These are phyloP conservation scores for Leptographium flavum DNA, from an alignment of 2,329 filamentous ascomycete species.

Conservation along the genomic window DNA sequence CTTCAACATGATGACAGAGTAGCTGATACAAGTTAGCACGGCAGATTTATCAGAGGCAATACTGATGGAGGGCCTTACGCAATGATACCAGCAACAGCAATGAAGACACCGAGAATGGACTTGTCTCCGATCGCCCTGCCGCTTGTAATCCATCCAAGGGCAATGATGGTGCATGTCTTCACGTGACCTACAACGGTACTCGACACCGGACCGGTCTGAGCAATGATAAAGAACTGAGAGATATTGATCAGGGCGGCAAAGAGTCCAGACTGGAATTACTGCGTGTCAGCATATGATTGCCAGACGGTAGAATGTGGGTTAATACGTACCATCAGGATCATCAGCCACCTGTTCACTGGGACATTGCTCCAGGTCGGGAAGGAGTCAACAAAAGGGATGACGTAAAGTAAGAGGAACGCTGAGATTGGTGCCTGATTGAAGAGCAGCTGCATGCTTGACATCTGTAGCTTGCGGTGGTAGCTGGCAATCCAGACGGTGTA, in stretches of 20 bases:
- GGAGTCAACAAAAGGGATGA: conserved; percentile 50
- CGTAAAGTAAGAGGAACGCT: conserved; percentile 47
- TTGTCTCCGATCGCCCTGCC: conserved; percentile 41
- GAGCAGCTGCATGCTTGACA: conserved; percentile 55
- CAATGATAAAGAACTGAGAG: conserved; percentile 48
- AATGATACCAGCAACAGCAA: conserved; percentile 43
- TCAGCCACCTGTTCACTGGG: conserved; percentile 34
- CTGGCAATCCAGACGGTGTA: conserved; percentile 57
- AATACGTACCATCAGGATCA: conserved; percentile 41
- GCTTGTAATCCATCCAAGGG: conserved; percentile 43
- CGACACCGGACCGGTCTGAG: conserved; percentile 46
- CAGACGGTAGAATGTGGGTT: not conserved
- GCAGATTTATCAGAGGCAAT: too few species aligned
- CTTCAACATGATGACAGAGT: conserved; percentile 19
- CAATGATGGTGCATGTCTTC: conserved; percentile 53
- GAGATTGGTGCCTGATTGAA: conserved; percentile 54
- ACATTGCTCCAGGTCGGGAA: conserved; percentile 43
- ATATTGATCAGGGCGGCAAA: conserved; percentile 53
- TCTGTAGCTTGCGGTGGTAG: conserved; percentile 50
- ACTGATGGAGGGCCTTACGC: conserved; percentile 26
- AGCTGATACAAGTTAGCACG: conserved; percentile 11
- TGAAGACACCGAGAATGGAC: conserved; percentile 37
- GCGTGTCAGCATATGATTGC: conserved; percentile 8
- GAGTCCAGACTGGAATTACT: conserved; percentile 35
- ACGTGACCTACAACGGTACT: conserved; percentile 53